phyloP scores from a whole-genome alignment of 2,329 filamentous ascomycete genomes.

The Torrubiella hemipterigena region DNA sequence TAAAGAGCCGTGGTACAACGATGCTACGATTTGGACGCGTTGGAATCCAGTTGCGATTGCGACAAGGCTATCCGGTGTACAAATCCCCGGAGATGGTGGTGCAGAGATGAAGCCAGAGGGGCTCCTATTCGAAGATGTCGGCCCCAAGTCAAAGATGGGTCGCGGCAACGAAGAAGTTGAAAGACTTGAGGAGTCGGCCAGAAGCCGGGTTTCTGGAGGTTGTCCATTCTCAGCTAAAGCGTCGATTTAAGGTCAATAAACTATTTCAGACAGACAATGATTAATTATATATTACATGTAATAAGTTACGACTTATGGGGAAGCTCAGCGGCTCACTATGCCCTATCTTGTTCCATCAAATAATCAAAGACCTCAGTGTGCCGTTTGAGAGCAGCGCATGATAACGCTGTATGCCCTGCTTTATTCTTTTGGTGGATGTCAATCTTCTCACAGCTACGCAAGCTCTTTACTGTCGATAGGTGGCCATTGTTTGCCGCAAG shows the following conservation, averaged over 20 bases:
- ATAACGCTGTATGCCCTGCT: too few relatives aligned
- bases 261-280: background rate
- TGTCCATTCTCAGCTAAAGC: constrained; percentile 36
- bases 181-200: constrained; percentile 27
- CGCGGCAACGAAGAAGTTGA: constrained; percentile 24
- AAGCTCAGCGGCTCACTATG: too few relatives aligned
- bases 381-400: too few relatives aligned
- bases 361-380: too few relatives aligned
- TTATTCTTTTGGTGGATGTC: too few relatives aligned
- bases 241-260: background rate
- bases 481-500: too few relatives aligned
- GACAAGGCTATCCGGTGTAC: constrained; percentile 27
- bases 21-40: constrained; percentile 45
- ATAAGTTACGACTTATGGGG: too few relatives aligned
- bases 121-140: constrained; percentile 47
- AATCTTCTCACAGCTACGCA: too few relatives aligned
- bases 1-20: constrained; percentile 53
- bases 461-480: too few relatives aligned
- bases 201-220: constrained; percentile 16
- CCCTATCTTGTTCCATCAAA: too few relatives aligned
- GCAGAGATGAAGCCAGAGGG: constrained; percentile 30
- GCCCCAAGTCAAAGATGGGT: constrained; percentile 42
- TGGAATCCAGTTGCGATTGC: constrained; percentile 48
- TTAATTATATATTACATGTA: too few relatives aligned
- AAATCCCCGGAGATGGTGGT: constrained; percentile 30